phyloP scores from a whole-genome alignment of 208 protist genomes.

The Chromosphaera perkinsii region DNA sequence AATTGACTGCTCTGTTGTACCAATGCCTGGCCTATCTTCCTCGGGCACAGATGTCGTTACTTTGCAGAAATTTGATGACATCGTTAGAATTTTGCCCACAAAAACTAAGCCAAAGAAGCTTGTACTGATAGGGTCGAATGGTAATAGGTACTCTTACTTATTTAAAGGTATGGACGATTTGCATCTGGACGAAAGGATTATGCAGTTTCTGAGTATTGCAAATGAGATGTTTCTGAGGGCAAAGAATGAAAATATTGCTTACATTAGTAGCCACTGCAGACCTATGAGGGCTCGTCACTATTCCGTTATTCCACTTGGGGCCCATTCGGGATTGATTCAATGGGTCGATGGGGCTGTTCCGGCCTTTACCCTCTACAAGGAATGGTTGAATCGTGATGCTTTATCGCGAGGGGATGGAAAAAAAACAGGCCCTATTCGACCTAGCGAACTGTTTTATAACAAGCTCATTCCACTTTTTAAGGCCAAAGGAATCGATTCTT shows the following conservation, averaged over 20 bases:
- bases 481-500: no score
- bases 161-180: slow-evolving; percentile 66
- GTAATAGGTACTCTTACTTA: slow-evolving; percentile 43
- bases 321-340: slow-evolving; percentile 46
- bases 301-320: slow-evolving; percentile 47
- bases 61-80: slow-evolving; percentile 1
- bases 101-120: slow-evolving; percentile 63
- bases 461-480: no score
- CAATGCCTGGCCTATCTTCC: background rate
- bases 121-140: slow-evolving; percentile 44
- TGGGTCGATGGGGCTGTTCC: slow-evolving; percentile 45
- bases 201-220: slow-evolving; percentile 52
- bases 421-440: no score
- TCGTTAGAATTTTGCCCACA: slow-evolving; percentile 41
- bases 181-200: slow-evolving; percentile 58
- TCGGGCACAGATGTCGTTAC: background rate
- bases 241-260: background rate
- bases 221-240: background rate
- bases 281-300: background rate
- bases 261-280: background rate
- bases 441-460: no score
- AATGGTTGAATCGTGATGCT: no score
- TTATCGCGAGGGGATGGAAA: no score
- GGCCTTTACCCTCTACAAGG: slow-evolving; percentile 39
- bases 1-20: background rate